These are phyloP conservation scores for Zizania latifolia DNA, from an alignment of 176 grass and related monocot species.

Conservation along the genomic window DNA sequence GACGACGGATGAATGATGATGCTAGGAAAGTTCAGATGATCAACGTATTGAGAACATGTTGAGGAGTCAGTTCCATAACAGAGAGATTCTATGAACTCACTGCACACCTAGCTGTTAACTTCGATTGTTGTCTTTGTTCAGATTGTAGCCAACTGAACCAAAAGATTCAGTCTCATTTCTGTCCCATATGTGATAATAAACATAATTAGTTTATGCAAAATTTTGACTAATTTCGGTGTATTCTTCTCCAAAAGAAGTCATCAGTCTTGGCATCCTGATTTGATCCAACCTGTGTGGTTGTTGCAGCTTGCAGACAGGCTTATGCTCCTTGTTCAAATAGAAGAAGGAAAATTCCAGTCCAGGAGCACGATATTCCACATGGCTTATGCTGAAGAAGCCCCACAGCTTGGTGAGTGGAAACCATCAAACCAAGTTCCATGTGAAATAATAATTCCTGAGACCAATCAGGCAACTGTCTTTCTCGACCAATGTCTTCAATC, in stretches of 20 bases:
- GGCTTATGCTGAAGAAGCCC: conserved; percentile 20
- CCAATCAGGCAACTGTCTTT: too few relatives aligned
- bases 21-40: background rate
- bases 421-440: background rate
- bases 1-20: background rate
- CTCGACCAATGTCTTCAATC: too few relatives aligned
- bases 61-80: background rate
- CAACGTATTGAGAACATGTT: too few relatives aligned
- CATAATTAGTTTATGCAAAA: background rate
- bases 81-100: background rate
- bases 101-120: background rate
- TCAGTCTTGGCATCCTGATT: background rate
- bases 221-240: background rate
- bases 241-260: background rate
- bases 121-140: background rate
- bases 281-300: background rate
- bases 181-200: background rate
- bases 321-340: background rate
- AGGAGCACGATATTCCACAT: conserved; percentile 20
- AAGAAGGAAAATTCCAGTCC: conserved; percentile 9
- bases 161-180: too few relatives aligned
- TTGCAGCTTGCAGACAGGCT: conserved; percentile 29
- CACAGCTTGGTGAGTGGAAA: conserved; percentile 1
- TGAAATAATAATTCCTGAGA: background rate
- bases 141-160: background rate